These are phyloP conservation scores for Phoenix dactylifera DNA, from an alignment of 176 grass and related monocot species.

Conservation along the genomic window DNA sequence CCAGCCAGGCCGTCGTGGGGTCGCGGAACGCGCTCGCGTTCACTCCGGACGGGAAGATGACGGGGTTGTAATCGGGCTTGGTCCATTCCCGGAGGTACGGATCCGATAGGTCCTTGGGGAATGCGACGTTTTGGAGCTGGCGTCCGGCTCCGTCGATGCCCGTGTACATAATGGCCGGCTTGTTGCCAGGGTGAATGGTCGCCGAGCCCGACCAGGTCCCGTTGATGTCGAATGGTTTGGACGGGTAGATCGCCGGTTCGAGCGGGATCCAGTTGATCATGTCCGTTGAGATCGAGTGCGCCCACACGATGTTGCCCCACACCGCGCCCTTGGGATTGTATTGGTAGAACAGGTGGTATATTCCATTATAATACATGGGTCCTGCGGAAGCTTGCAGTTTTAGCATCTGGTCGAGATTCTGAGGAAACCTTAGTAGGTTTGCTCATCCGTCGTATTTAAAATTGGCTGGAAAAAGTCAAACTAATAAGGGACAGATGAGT, in stretches of 20 bases:
- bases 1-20: conserved; percentile 61
- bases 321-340: conserved; percentile 63
- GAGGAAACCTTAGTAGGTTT: background rate
- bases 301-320: conserved; percentile 73
- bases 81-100: conserved; percentile 53
- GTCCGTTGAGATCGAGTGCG: conserved; percentile 61
- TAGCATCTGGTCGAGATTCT: background rate
- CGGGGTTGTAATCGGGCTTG: conserved; percentile 69
- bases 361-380: conserved; percentile 55
- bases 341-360: conserved; percentile 76
- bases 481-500: background rate
- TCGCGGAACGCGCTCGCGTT: conserved; percentile 64
- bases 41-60: conserved; percentile 26
- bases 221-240: conserved; percentile 42
- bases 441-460: too few species aligned
- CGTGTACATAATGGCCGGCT: conserved; percentile 51
- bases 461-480: background rate
- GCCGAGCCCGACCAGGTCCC: conserved; percentile 75
- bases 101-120: conserved; percentile 59
- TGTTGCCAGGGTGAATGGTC: conserved; percentile 38
- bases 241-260: conserved; percentile 35
- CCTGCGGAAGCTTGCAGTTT: conserved; percentile 15
- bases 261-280: conserved; percentile 66
- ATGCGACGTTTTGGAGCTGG: conserved; percentile 62
- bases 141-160: conserved; percentile 38